Base-by-base conservation (phyloP, 2,329 filamentous ascomycete genomes). In the Purpureocillium lavendulum region DNA sequence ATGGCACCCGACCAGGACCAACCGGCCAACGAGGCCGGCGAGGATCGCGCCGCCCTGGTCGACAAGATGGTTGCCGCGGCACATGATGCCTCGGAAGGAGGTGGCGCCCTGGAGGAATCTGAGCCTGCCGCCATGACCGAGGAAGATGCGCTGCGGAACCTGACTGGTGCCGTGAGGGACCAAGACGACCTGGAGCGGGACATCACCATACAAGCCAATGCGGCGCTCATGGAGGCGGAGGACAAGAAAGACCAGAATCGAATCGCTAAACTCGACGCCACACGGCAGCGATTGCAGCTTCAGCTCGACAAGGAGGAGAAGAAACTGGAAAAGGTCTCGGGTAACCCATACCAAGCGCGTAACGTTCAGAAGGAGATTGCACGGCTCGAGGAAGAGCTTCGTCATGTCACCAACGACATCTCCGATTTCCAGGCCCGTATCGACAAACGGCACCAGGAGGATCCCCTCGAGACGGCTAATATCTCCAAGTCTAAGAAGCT, bases 171-270 rank as follows among this genome's bases (percentile, higher is more conserved):
- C 42, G 78, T 92, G 16, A 80, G 87, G 41, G 80, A 95, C 52
- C 90, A 97, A 59, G 82, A 89, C 64, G 89, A 96, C 43, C 66
- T 97, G 15, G 90, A 96, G 60, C 76, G 87, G 45, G 88, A 95
- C 54, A 94, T 97, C 46, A 75, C 75, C 1, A 57, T 70, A 13
- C 73, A 82, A 48, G 79, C 77, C 4, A 79, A 73, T 40, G 64
- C 71, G 14, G 74, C 71, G 0, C 58, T 82, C 40, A 73, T 73
- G 33, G 76, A 80, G 40, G 71, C 71, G 31, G 79, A 83, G 45
- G 77, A 82, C 49, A 75, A 76, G 51, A 71, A 71, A 46, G 79
- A 83, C 40, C 66, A 73, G 48, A 77, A 73, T 40, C 72, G 79
- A 21, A 82, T 83, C 37, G 69, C 73, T 33, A 80, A 75, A 48